Conservation (phyloP, 805 yeast genomes). For the Sugiyamaella qingdaonensis region DNA sequence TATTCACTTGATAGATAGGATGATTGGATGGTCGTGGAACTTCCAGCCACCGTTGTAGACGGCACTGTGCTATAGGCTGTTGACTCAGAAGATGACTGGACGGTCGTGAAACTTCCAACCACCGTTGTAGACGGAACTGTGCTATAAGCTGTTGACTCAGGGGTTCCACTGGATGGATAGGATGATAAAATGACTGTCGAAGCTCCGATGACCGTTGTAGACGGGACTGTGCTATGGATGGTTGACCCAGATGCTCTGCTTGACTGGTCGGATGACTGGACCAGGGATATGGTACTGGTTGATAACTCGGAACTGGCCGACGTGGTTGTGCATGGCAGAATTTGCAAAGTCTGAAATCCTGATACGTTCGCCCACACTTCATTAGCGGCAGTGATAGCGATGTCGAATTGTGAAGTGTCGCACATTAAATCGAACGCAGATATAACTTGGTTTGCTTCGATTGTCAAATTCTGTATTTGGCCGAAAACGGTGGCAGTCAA, state of each 20-base stretch:
- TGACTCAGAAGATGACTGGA: too few relatives aligned
- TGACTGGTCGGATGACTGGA: too few relatives aligned
- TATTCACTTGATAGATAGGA: background rate
- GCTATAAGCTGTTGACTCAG: too few relatives aligned
- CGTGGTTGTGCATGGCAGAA: background rate
- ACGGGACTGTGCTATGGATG: background rate
- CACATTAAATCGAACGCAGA: background rate
- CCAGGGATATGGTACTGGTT: too few relatives aligned
- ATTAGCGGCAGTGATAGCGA: background rate
- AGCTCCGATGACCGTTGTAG: background rate
- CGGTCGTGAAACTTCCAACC: too few relatives aligned
- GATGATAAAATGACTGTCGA: background rate
- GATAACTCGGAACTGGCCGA: too few relatives aligned
- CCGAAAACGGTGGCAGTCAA: background rate
- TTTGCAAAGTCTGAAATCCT: background rate
- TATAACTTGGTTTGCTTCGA: background rate
- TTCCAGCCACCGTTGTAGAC: background rate
- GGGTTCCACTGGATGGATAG: too few relatives aligned
- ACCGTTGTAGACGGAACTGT: too few relatives aligned
- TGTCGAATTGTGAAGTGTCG: background rate
- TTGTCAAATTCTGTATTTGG: background rate
- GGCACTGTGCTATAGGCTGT: background rate
- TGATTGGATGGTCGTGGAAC: background rate
- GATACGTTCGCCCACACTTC: background rate
- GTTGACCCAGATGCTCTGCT: too few relatives aligned